A percentile compares a stretch with the other conserved stretches of the same genome.
These are phyloP conservation scores for Backusella psychrophila DNA, from an alignment of 192 early-diverging fungal species.

Conservation along the genomic window DNA sequence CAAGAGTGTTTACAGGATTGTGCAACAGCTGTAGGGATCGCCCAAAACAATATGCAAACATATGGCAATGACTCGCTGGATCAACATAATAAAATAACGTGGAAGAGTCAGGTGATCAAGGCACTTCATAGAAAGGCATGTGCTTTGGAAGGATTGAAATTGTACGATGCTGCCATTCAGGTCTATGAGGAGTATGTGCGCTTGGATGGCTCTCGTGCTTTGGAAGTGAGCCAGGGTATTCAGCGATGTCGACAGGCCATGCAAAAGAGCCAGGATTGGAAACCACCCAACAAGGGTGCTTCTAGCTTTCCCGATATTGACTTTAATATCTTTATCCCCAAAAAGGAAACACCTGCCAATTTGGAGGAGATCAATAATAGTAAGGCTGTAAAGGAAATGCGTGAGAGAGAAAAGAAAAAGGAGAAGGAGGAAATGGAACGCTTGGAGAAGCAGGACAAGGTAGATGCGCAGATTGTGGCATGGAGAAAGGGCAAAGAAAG, in stretches of 20 bases:
- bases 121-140: slow-evolving; percentile 73
- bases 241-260: slow-evolving; percentile 45
- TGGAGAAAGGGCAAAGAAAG: slow-evolving; percentile 89
- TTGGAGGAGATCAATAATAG: slow-evolving; percentile 1
- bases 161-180: slow-evolving; percentile 66
- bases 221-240: slow-evolving; percentile 42
- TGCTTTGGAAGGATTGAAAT: slow-evolving; percentile 80
- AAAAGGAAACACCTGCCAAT: neutral
- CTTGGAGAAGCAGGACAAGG: slow-evolving; percentile 68
- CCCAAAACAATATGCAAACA: slow-evolving; percentile 11
- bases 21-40: slow-evolving; percentile 37
- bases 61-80: slow-evolving; percentile 24
- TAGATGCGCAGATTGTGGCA: slow-evolving; percentile 67
- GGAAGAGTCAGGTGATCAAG: slow-evolving; percentile 69
- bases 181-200: slow-evolving; percentile 52
- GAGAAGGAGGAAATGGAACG: slow-evolving; percentile 77
- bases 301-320: slow-evolving; percentile 22
- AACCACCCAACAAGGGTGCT: neutral
- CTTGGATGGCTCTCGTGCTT: slow-evolving; percentile 26
- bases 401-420: slow-evolving; percentile 64
- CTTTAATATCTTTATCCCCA: slow-evolving; percentile 23
- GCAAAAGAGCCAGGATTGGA: neutral
- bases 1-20: slow-evolving; percentile 68
- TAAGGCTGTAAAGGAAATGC: slow-evolving; percentile 69
- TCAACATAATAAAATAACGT: neutral